Percentiles rank a stretch among this genome's conserved stretches.
These are phyloP conservation scores for Massariosphaeria phaeospora DNA, from an alignment of 495 filamentous ascomycete genomes.

Conservation along the genomic window DNA sequence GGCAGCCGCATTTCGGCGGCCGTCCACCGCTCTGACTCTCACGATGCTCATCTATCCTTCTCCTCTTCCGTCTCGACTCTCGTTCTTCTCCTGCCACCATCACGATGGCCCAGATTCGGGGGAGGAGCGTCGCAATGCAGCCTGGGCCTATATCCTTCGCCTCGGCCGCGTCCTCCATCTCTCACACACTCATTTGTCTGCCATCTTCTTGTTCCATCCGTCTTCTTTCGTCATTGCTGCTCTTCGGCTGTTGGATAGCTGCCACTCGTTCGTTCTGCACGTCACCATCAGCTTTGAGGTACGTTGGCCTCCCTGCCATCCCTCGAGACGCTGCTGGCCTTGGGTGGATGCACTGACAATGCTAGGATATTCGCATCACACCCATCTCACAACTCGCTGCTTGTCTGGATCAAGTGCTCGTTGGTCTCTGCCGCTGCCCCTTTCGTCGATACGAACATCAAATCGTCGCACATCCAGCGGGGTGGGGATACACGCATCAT, in stretches of 20 bases:
- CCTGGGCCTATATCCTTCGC: constrained; percentile 23
- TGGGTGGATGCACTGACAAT: not conserved
- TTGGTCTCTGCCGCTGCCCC: not conserved
- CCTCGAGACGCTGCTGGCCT: not conserved
- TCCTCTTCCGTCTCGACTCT: not conserved
- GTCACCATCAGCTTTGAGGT: constrained; percentile 23
- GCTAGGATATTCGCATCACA: constrained; percentile 30
- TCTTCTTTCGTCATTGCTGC: constrained; percentile 32
- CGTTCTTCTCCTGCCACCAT: constrained; percentile 8
- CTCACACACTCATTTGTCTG: constrained; percentile 32
- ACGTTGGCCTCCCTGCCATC: not conserved
- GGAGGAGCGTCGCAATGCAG: constrained; percentile 13
- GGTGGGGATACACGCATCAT: constrained; percentile 1
- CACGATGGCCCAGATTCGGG: not conserved
- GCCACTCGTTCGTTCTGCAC: constrained; percentile 15
- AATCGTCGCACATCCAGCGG: not conserved
- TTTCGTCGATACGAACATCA: not conserved
- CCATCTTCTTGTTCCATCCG: constrained; percentile 29
- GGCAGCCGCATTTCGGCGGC: not conserved
- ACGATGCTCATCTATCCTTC: constrained; percentile 3
- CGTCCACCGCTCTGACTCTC: not conserved
- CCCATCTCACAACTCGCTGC: constrained; percentile 21
- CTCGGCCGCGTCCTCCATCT: not conserved
- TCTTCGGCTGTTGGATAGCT: constrained; percentile 32
- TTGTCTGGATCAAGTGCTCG: constrained; percentile 4